Base-by-base conservation (phyloP, 106 monocot species). In the Allium cepa region DNA sequence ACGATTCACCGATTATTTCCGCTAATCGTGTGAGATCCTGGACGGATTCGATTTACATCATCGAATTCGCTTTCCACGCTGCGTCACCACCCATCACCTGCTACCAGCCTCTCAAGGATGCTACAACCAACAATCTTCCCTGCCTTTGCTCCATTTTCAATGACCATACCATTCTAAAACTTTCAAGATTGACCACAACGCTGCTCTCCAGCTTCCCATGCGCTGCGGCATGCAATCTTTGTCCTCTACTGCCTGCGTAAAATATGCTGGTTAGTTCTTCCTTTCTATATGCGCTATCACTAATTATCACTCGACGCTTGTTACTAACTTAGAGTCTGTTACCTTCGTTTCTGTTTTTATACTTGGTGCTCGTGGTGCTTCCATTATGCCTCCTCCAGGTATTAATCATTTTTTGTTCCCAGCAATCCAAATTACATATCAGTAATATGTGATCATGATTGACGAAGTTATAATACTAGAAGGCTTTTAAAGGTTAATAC, bases 121-220 rank as follows among this genome's bases (percentile, higher is more conserved):
- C 84, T 7, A 63, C 81, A 61, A 71, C 45, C 11, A 75, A 81
- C 62, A 77, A 85, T 1, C 62, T 75, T 22, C 0, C 59, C 27
- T 85, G 84, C 73, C 77, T 85, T 67, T 85, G 84, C 64, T 17
- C 47, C 9, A 46, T 85, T 28, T 81, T 65, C 71, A 27, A 66
- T 12, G 49, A 11, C 47, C 81, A 80, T 8, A 13, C 45, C 0
- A 63, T 85, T 67, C 47, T 78, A 15, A 72, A 68, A 26, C 67
- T 27, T 71, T 78, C 53, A 28, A 52, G 2, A 69, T 81, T 61
- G 71, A 67, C 61, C 9, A 59, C 62, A 47, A 63, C 7, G 14
- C 62, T 26, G 78, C 76, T 10, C 49, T 66, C 17, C 9, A 59
- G 63, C 75, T 85, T 62, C 47, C 81, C 26, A n/a, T 13, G 11